A percentile compares a stretch with the other conserved stretches of the same genome.
Conservation (phyloP, 176 grass and related monocot genomes). For the Aegilops bicornis region DNA sequence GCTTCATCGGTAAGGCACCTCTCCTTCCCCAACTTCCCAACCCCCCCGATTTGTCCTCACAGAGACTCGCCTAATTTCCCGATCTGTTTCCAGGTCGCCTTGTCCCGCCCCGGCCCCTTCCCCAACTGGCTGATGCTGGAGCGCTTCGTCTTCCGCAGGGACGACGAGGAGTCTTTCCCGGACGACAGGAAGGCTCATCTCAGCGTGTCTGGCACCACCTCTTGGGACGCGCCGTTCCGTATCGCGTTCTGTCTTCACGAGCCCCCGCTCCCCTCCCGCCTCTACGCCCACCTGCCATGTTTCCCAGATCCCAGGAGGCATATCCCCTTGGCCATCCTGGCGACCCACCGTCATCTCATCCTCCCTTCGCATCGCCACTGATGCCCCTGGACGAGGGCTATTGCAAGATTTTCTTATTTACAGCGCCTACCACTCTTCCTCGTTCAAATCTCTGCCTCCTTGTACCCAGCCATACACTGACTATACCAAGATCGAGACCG, state of each 20-base stretch:
- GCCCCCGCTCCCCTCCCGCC: background rate
- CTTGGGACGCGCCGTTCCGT: background rate
- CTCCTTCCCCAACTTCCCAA: too few relatives aligned
- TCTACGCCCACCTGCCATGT: background rate
- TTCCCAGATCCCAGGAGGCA: background rate
- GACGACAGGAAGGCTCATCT: background rate
- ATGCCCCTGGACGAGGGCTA: too few relatives aligned
- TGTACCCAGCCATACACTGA: background rate
- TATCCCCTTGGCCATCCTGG: background rate
- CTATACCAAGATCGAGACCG: background rate
- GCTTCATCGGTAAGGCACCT: too few relatives aligned
- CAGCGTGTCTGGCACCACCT: background rate
- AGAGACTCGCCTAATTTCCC: background rate
- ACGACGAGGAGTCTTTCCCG: background rate
- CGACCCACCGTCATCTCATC: background rate
- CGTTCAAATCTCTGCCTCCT: background rate
- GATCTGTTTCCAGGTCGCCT: background rate
- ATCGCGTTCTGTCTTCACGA: background rate
- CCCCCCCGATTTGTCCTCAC: background rate
- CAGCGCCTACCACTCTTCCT: background rate
- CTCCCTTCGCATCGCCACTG: background rate
- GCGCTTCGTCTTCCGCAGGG: background rate
- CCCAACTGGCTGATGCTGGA: conserved; percentile 9
- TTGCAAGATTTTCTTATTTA: background rate
- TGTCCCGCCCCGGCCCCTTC: background rate